Evolutionary conservation across 768 basidiomycete species (phyloP).

Genomic region (Pleurotus platypus): DNA sequence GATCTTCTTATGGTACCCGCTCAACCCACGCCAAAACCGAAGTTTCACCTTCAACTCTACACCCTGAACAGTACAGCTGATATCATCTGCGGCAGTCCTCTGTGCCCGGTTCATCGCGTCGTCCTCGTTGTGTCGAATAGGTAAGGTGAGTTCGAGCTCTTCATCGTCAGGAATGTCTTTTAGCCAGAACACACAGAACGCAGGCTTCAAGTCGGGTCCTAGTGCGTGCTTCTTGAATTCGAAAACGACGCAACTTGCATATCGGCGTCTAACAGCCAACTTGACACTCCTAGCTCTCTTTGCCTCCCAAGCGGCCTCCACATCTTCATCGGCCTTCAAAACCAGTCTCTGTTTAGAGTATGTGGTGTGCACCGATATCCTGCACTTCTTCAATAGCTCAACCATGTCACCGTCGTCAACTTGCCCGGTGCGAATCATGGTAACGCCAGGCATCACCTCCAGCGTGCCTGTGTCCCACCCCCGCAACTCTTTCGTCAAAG

Average conservation of each 20-base stretch:
- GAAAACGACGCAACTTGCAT: conserved; percentile 34
- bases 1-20: conserved; percentile 35
- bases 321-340: conserved; percentile 10
- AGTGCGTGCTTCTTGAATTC: conserved; percentile 30
- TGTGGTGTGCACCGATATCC: conserved; percentile 34
- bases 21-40: conserved; percentile 37
- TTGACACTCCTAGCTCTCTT: conserved; percentile 25
- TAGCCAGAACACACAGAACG: conserved; percentile 37
- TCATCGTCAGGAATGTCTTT: conserved; percentile 37
- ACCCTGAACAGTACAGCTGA: conserved; percentile 21
- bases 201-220: conserved; percentile 29
- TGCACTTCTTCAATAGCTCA: conserved; percentile 33
- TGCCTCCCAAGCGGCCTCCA: conserved; percentile 29
- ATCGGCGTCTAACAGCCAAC: conserved; percentile 37
- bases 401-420: conserved; percentile 18
- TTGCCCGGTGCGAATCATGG: conserved; percentile 14
- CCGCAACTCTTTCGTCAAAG: conserved; percentile 51
- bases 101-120: conserved; percentile 21
- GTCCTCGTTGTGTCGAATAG: conserved; percentile 21
- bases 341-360: conserved; percentile 34
- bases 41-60: conserved; percentile 30
- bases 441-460: conserved; percentile 36
- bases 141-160: conserved; percentile 23
- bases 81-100: conserved; percentile 21
- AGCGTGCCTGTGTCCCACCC: conserved; percentile 75